Conservation (phyloP, 2,329 filamentous ascomycete genomes). For the Fonsecaea multimorphosa region DNA sequence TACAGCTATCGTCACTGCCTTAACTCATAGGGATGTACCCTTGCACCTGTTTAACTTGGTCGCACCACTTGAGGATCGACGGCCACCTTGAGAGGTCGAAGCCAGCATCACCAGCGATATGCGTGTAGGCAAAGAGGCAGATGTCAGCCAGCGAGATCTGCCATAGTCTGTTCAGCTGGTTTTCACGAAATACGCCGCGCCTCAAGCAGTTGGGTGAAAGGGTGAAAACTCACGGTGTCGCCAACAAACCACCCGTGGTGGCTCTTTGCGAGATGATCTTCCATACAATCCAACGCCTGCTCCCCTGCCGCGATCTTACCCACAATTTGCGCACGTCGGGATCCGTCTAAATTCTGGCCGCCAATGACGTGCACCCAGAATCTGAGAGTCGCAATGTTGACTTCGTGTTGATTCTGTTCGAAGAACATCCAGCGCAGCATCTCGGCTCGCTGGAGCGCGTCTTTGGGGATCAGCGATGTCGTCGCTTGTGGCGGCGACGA, state of each 20-base stretch:
- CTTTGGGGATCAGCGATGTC: constrained; percentile 9
- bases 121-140: constrained; percentile 28
- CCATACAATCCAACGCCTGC: constrained; percentile 20
- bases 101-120: constrained; percentile 14
- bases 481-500: neutral
- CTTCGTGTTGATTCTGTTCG: constrained; percentile 29
- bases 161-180: neutral
- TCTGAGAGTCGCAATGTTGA: constrained; percentile 24
- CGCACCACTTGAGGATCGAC: constrained; percentile 14
- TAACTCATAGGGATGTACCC: constrained; percentile 10
- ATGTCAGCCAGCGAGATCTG: constrained; percentile 22
- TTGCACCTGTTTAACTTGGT: constrained; percentile 7
- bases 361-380: constrained; percentile 46
- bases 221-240: neutral
- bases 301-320: constrained; percentile 23
- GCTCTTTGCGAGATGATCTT: constrained; percentile 21
- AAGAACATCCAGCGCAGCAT: constrained; percentile 30
- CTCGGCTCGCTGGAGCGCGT: constrained; percentile 14
- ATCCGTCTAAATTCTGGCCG: constrained; percentile 49
- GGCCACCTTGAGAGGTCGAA: constrained; percentile 25
- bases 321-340: constrained; percentile 49
- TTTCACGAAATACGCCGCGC: neutral
- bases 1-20: neutral
- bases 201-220: neutral
- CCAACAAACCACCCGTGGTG: constrained; percentile 23